Evolutionary conservation across 805 yeast species (phyloP), one percentile per base, ranked within the genome.

Genomic region (Candida argentea): DNA sequence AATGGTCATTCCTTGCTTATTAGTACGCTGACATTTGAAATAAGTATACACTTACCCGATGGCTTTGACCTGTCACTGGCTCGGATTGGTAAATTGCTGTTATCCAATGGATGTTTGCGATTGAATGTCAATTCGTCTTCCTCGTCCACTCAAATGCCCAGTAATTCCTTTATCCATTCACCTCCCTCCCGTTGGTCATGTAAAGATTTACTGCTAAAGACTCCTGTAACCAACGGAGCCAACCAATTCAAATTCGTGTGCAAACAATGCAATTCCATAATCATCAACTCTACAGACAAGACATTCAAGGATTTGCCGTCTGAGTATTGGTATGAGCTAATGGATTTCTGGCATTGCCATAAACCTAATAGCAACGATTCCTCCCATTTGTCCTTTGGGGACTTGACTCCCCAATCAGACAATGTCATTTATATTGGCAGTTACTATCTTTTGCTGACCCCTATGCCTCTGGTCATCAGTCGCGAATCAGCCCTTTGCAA

Each of bases 321-420:
- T 1, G 96, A 86, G 44, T 61, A 73, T 27, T 89, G 98, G 98
- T 73, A 79, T 9, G 98, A 89, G 48, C 58, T 91, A 68, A 80
- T 89, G 94, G 97, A 89, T 33, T 81, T 80, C 39, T 89, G 98
- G 98, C 96, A 89, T 49, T 89, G 98, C 47, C 96, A 89, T 46
- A 80, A 79, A 42, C 93, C 93, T 0, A 39, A 35, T n/a, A 34
- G 45, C 26, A 44, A 43, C 24, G 36, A 42, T 11, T 28, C 42
- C 13, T 32, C 46, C 16, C 45, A 32, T 22, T 45, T 47, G 22
- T 30, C 44, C 14, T 57, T 65, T 32, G 65, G 66, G 5, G 45
- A 49, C 1, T 43, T 76, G 24, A 53, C 43, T 14, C 81, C 89
- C 3, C 39, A 36, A 11, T 29, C 45, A 4, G 34, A 40, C 0